Conservation (phyloP, 2,329 filamentous ascomycete species). For the Fusarium subtropicale region DNA sequence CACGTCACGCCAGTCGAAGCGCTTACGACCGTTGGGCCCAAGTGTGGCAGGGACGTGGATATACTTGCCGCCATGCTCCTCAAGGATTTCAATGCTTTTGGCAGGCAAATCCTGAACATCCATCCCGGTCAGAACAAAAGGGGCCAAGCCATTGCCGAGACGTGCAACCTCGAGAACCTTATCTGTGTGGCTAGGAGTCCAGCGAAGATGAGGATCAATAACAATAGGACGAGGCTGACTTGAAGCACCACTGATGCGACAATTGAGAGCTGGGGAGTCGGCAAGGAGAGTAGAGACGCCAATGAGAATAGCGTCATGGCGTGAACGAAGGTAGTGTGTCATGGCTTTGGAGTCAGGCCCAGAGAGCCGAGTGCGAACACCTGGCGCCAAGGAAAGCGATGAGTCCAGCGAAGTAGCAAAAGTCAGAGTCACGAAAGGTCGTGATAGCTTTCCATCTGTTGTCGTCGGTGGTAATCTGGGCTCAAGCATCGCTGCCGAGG, state of each 20-base stretch:
- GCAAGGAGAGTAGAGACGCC: conserved; percentile 86
- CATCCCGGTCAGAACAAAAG: conserved; percentile 73
- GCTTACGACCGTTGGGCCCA: conserved; percentile 54
- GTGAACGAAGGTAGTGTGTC: conserved; percentile 89
- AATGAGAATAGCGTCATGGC: conserved; percentile 85
- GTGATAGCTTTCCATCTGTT: conserved; percentile 1
- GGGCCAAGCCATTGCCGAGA: conserved; percentile 75
- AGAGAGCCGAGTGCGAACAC: conserved; percentile 84
- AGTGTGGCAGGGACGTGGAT: conserved; percentile 55
- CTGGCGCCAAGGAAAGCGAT: conserved; percentile 78
- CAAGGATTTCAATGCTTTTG: conserved; percentile 57
- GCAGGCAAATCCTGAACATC: conserved; percentile 58
- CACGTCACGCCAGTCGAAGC: conserved; percentile 73
- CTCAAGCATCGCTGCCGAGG: conserved; percentile 50
- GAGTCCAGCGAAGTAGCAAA: conserved; percentile 93
- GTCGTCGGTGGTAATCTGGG: conserved; percentile 48
- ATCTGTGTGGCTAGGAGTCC: conserved; percentile 69
- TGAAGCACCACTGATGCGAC: conserved; percentile 73
- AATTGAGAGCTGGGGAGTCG: conserved; percentile 89
- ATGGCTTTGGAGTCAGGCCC: conserved; percentile 87
- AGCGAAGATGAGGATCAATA: conserved; percentile 81
- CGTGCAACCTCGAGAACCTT: conserved; percentile 75
- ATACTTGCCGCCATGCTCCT: conserved; percentile 65
- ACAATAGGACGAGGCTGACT: conserved; percentile 83
- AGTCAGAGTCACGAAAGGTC: conserved; percentile 79